These are phyloP conservation scores for Fragaria nilgerrensis DNA, from an alignment of 306 rosid species.

Conservation along the genomic window DNA sequence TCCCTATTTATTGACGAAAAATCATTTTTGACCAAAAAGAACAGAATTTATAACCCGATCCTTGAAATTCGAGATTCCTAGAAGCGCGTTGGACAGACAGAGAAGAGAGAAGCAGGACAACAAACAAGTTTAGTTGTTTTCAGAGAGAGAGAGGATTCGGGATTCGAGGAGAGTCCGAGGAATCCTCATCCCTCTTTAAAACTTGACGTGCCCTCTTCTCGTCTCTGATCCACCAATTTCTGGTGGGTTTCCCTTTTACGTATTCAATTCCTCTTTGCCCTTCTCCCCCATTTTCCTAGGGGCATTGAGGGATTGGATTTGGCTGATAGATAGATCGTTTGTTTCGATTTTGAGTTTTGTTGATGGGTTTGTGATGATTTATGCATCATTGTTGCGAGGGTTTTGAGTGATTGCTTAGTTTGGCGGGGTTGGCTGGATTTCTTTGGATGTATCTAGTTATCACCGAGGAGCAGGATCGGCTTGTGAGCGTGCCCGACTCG, in stretches of 20 bases:
- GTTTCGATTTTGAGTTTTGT: background rate
- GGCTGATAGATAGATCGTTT: background rate
- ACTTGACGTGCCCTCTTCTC: conserved; percentile 15
- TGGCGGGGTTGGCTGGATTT: conserved; percentile 18
- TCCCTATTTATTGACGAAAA: background rate
- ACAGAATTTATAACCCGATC: background rate
- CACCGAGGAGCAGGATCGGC: conserved; percentile 46
- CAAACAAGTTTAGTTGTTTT: no score
- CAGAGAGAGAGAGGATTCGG: background rate
- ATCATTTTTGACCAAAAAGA: background rate
- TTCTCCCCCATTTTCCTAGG: background rate
- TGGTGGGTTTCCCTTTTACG: conserved; percentile 12
- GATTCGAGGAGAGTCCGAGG: conserved; percentile 23
- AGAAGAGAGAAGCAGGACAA: no score
- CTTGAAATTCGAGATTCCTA: background rate
- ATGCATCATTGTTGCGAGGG: conserved; percentile 16
- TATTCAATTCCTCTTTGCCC: conserved; percentile 6
- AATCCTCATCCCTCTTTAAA: conserved; percentile 30
- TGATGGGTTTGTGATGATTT: background rate
- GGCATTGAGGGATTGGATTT: background rate
- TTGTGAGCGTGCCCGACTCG: conserved; percentile 58
- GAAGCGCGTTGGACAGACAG: background rate
- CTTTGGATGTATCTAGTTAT: conserved; percentile 66
- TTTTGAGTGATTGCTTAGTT: conserved; percentile 4
- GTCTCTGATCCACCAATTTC: background rate